Evolutionary conservation across 2,329 filamentous ascomycete genomes (phyloP).

Genomic region (Microcyclospora tardicrescens): DNA sequence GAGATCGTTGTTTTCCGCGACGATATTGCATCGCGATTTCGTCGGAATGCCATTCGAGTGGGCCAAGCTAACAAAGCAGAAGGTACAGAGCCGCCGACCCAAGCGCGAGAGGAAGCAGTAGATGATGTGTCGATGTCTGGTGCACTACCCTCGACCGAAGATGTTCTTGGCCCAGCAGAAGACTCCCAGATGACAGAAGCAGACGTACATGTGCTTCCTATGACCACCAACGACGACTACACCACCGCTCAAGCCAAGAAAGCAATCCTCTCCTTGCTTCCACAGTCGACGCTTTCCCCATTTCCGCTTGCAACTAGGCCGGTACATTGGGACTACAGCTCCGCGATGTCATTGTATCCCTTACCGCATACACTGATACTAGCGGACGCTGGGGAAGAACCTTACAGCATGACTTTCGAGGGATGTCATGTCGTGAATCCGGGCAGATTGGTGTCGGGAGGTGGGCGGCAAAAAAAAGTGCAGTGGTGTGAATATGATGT

Average conservation of each 20-base stretch:
- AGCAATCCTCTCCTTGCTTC: slow-evolving; percentile 78
- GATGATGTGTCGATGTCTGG: slow-evolving; percentile 21
- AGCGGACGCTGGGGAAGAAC: slow-evolving; percentile 65
- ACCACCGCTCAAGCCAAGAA: slow-evolving; percentile 19
- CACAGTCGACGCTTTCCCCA: slow-evolving; percentile 78
- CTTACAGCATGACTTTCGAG: slow-evolving; percentile 84
- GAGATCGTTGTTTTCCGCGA: slow-evolving; percentile 83
- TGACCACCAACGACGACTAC: slow-evolving; percentile 8
- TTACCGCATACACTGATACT: slow-evolving; percentile 73
- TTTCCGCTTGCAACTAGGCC: slow-evolving; percentile 71
- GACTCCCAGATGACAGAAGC: slow-evolving; percentile 9
- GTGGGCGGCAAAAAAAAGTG: slow-evolving; percentile 49
- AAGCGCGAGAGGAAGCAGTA: slow-evolving; percentile 13
- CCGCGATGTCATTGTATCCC: slow-evolving; percentile 71
- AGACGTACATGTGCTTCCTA: slow-evolving; percentile 3
- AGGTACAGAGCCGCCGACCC: slow-evolving; percentile 2
- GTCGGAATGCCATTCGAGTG: slow-evolving; percentile 63
- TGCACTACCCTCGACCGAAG: slow-evolving; percentile 14
- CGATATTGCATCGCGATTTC: slow-evolving; percentile 66
- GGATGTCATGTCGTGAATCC: slow-evolving; percentile 95
- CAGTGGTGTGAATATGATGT: slow-evolving; percentile 84
- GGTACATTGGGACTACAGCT: slow-evolving; percentile 72
- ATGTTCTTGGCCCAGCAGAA: slow-evolving; percentile 3
- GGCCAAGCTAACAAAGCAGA: slow-evolving; percentile 33
- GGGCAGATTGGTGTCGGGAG: slow-evolving; percentile 51